These are phyloP conservation scores for Exidia glandulosa DNA, from an alignment of 768 basidiomycete species.

Conservation along the genomic window DNA sequence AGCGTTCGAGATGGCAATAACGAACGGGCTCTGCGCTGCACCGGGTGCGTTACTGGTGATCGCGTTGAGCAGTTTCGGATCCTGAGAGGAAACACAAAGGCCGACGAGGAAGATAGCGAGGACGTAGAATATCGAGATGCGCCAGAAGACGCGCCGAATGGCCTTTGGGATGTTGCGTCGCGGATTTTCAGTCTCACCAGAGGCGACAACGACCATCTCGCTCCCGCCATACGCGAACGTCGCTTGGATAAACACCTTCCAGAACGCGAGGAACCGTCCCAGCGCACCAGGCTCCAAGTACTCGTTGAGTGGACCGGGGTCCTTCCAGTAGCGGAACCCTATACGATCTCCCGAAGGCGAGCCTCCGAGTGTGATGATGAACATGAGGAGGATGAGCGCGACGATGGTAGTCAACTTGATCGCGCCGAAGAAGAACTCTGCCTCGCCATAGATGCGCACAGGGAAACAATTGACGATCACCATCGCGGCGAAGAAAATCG, in stretches of 20 bases:
- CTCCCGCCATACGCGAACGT: slow-evolving; percentile 50
- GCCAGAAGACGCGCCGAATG: slow-evolving; percentile 28
- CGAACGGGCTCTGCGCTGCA: slow-evolving; percentile 22
- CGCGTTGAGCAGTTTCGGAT: slow-evolving; percentile 18
- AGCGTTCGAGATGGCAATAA: slow-evolving; percentile 25
- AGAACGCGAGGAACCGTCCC: slow-evolving; percentile 53
- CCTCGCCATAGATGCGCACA: slow-evolving; percentile 19
- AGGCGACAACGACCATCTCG: slow-evolving; percentile 32
- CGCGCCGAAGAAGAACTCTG: neutral
- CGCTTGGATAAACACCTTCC: slow-evolving; percentile 50
- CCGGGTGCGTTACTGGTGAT: slow-evolving; percentile 18
- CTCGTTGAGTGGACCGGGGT: slow-evolving; percentile 51
- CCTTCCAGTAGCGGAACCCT: slow-evolving; percentile 11
- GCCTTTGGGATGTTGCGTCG: slow-evolving; percentile 29
- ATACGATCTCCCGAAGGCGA: neutral
- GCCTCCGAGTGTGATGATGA: slow-evolving; percentile 13
- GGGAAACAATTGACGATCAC: slow-evolving; percentile 16
- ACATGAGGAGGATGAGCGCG: slow-evolving; percentile 27
- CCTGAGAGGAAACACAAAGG: slow-evolving; percentile 21
- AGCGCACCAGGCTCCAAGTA: slow-evolving; percentile 41
- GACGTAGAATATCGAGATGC: slow-evolving; percentile 28
- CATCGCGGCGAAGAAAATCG: slow-evolving; percentile 25
- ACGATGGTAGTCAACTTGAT: neutral
- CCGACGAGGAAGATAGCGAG: slow-evolving; percentile 22
- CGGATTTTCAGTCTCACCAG: slow-evolving; percentile 33